phyloP scores from a whole-genome alignment of 2,329 filamentous ascomycete species.

The Coniochaeta sp. region DNA sequence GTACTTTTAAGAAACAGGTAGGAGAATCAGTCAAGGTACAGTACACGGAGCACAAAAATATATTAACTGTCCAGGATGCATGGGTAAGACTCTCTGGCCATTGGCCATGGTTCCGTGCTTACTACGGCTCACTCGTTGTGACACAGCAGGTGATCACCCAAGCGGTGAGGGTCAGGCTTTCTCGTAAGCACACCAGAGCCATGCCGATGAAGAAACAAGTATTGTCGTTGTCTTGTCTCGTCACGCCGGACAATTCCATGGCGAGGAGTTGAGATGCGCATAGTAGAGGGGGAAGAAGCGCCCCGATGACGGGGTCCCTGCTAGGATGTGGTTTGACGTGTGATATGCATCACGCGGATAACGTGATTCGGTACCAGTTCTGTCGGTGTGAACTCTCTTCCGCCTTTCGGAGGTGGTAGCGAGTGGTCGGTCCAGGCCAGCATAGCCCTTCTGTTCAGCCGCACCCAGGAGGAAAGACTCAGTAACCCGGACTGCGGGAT shows the following conservation, averaged over 20 bases:
- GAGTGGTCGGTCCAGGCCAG: background rate
- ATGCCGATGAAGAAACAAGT: background rate
- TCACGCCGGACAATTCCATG: too few species aligned
- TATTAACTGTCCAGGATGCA: background rate
- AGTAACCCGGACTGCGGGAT: background rate
- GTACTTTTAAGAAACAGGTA: background rate
- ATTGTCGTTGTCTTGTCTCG: too few species aligned
- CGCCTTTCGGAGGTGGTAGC: background rate
- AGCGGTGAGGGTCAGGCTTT: background rate
- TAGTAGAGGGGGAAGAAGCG: background rate
- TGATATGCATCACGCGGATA: background rate
- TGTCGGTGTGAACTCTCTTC: background rate
- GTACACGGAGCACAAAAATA: background rate
- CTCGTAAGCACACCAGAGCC: background rate
- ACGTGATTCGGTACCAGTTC: background rate
- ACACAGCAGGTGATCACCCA: background rate
- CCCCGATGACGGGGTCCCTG: background rate
- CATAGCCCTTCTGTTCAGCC: background rate
- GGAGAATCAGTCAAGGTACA: background rate
- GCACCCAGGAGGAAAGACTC: background rate
- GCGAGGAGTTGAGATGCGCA: background rate
- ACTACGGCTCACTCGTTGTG: background rate
- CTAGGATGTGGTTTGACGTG: background rate
- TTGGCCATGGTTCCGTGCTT: background rate
- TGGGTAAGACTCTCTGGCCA: background rate